phyloP scores from a whole-genome alignment of 768 basidiomycete genomes.

The Naganishia antarctica region DNA sequence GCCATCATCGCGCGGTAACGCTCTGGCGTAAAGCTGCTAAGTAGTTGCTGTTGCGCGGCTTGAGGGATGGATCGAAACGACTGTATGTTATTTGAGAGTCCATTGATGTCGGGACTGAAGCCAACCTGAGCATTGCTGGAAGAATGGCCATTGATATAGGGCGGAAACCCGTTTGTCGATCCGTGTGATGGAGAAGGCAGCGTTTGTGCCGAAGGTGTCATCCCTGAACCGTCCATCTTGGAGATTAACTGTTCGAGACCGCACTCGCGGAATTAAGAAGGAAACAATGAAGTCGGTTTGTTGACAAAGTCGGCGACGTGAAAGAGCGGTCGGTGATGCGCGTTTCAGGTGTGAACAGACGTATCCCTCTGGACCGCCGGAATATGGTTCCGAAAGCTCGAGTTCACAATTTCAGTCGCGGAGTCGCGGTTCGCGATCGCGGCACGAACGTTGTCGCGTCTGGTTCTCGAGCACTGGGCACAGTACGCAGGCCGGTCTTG shows the following conservation, averaged over 20 bases:
- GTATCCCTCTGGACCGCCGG: not conserved
- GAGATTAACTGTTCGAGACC: not conserved
- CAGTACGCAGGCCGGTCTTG: not conserved
- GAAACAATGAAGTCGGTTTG: not conserved
- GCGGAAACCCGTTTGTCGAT: not conserved
- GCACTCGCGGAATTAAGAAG: no score
- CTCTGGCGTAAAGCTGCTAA: conserved; percentile 1
- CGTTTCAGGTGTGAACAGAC: not conserved
- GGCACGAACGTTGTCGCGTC: not conserved
- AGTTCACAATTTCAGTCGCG: conserved; percentile 3
- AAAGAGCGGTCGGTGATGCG: not conserved
- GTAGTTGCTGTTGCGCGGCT: conserved; percentile 8
- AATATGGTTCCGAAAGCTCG: conserved; percentile 11
- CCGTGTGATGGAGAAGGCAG: conserved; percentile 7
- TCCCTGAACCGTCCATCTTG: conserved; percentile 18
- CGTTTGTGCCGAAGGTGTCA: conserved; percentile 17
- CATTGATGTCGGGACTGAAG: not conserved
- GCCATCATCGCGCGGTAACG: conserved; percentile 5
- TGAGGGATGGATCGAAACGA: conserved; percentile 9
- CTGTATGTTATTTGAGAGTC: not conserved
- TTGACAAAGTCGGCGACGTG: conserved; percentile 6
- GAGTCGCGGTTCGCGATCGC: conserved; percentile 6
- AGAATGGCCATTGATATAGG: not conserved
- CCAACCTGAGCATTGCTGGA: not conserved
- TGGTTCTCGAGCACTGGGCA: not conserved